Percentiles rank a stretch among this genome's conserved stretches.
phyloP scores from a whole-genome alignment of 176 grass and related monocot genomes.

The Oryza brachyantha region DNA sequence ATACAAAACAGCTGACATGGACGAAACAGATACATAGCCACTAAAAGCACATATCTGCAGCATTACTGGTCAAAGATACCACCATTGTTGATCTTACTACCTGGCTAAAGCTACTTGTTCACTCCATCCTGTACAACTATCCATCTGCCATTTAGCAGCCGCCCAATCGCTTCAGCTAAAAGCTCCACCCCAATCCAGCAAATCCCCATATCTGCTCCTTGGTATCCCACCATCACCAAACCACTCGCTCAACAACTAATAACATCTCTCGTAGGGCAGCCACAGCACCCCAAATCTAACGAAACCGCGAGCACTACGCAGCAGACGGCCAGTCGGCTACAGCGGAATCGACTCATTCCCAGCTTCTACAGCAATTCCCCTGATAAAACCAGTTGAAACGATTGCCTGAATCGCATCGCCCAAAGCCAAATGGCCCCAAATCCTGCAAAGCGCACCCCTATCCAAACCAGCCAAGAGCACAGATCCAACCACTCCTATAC shows the following conservation, averaged over 20 bases:
- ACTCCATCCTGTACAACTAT: not conserved
- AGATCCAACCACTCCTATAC: conserved; percentile 39
- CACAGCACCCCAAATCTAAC: not conserved
- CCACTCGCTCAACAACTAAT: not conserved
- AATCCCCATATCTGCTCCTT: not conserved
- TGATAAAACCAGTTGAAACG: not conserved
- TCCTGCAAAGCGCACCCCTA: not conserved
- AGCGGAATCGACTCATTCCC: not conserved
- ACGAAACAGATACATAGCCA: not conserved
- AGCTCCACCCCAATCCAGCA: not conserved
- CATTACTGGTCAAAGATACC: not conserved
- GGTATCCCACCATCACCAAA: not conserved
- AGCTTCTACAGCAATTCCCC: not conserved
- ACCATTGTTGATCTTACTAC: not conserved
- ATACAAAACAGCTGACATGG: not conserved
- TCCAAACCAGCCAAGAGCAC: not conserved
- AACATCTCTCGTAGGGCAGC: not conserved
- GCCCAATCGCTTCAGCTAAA: not conserved
- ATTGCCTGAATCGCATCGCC: not conserved
- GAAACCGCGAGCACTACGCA: not conserved
- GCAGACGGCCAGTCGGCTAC: not conserved
- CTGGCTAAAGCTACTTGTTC: not conserved
- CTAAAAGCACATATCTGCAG: not conserved
- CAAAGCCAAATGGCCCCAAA: conserved; percentile 3
- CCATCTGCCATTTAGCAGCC: not conserved